Percentiles rank a stretch among this genome's conserved stretches.
phyloP scores from a whole-genome alignment of 164 flowering plant species.

The Platanus orientalis region DNA sequence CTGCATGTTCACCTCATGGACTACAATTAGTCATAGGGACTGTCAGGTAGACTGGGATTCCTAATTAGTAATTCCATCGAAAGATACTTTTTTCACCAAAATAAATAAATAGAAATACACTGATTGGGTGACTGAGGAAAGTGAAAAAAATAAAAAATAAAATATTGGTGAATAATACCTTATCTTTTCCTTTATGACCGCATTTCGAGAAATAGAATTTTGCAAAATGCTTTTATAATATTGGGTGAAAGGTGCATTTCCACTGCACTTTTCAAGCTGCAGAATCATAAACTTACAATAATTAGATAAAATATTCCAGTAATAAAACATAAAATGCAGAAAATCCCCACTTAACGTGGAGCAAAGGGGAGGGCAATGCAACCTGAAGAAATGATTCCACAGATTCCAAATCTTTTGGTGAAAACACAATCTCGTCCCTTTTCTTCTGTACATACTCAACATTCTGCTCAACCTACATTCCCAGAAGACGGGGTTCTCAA shows the following conservation, averaged over 20 bases:
- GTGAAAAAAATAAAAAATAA: too few species aligned
- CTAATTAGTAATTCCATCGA: background rate
- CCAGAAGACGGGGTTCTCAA: background rate
- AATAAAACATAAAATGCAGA: background rate
- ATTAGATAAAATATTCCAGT: too few species aligned
- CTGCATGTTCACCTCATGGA: too few species aligned
- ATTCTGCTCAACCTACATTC: constrained; percentile 73
- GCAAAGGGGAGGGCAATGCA: constrained; percentile 1
- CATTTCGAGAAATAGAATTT: constrained; percentile 12
- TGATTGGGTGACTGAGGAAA: background rate
- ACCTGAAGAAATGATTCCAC: constrained; percentile 89
- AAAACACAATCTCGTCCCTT: constrained; percentile 78
- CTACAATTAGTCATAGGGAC: background rate
- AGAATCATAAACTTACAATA: background rate
- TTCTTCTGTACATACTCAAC: constrained; percentile 66
- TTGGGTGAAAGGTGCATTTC: constrained; percentile 21
- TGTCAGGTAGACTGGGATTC: background rate
- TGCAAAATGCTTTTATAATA: constrained; percentile 22
- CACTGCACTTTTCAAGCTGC: constrained; percentile 18
- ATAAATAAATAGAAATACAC: background rate
- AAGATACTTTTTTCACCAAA: background rate
- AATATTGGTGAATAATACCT: constrained; percentile 15
- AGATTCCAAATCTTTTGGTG: constrained; percentile 73
- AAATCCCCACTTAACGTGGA: background rate
- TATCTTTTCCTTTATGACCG: constrained; percentile 8